Conservation (phyloP, 202 grass and related monocot genomes). For the Thinopyrum obtusiflorum region DNA sequence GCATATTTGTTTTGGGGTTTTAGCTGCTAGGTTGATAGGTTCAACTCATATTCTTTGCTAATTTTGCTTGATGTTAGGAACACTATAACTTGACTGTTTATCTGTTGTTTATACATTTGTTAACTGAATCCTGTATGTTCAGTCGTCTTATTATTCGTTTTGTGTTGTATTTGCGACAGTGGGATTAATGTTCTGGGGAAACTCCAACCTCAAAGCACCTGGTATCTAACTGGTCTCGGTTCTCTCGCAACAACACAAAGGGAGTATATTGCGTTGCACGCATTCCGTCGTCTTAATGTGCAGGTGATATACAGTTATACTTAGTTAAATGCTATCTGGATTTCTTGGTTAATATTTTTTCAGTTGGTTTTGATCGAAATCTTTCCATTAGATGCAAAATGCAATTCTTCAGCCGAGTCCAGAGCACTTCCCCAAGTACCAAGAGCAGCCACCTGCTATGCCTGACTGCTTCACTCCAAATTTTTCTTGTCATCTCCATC, state of each 20-base stretch:
- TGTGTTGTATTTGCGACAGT: slow-evolving; percentile 32
- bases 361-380: slow-evolving; percentile 25
- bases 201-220: slow-evolving; percentile 71
- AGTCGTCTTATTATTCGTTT: neutral
- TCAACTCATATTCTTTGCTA: no score
- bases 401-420: slow-evolving; percentile 96
- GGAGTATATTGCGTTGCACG: slow-evolving; percentile 92
- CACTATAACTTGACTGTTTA: slow-evolving; percentile 10
- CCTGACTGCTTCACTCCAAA: slow-evolving; percentile 94
- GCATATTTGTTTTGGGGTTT: neutral
- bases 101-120: neutral
- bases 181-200: slow-evolving; percentile 74
- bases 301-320: slow-evolving; percentile 51
- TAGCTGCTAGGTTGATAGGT: neutral
- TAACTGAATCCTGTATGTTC: neutral
- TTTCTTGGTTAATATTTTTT: slow-evolving; percentile 18
- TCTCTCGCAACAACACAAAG: slow-evolving; percentile 96
- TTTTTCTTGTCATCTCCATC: slow-evolving; percentile 79
- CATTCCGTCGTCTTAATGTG: slow-evolving; percentile 77
- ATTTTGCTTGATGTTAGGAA: neutral
- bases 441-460: slow-evolving; percentile 88
- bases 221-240: slow-evolving; percentile 88
- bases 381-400: slow-evolving; percentile 83
- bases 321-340: neutral
- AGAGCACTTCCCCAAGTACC: slow-evolving; percentile 94